These are phyloP conservation scores for Fusarium robinianum DNA, from an alignment of 2,329 filamentous ascomycete species.

Conservation along the genomic window DNA sequence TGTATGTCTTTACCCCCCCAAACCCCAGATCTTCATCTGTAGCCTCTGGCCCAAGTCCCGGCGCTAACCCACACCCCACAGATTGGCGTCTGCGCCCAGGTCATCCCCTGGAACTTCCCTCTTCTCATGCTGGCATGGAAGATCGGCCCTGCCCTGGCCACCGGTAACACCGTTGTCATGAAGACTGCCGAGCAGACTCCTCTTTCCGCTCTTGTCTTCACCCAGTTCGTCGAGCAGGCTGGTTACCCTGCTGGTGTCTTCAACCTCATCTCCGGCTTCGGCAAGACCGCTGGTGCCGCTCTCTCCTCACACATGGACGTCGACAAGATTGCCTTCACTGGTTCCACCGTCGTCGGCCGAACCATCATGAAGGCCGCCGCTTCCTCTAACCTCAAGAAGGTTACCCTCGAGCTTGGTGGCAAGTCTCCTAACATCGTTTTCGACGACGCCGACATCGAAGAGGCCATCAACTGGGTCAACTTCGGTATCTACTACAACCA, in stretches of 20 bases:
- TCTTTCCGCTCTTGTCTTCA: constrained; percentile 68
- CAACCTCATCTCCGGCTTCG: constrained; percentile 79
- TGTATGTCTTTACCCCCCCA: constrained; percentile 45
- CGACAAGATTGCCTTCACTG: constrained; percentile 84
- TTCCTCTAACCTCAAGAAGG: constrained; percentile 79
- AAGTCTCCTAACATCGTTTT: constrained; percentile 84
- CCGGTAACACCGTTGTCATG: constrained; percentile 72
- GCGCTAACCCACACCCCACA: constrained; percentile 25
- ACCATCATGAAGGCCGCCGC: constrained; percentile 81
- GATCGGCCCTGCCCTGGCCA: constrained; percentile 73
- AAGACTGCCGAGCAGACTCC: constrained; percentile 81
- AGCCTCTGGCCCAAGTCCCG: not conserved
- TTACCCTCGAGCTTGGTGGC: constrained; percentile 78
- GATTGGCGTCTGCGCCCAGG: constrained; percentile 81
- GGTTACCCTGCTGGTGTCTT: constrained; percentile 79
- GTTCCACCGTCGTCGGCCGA: constrained; percentile 73
- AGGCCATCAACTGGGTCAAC: constrained; percentile 79
- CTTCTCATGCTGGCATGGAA: constrained; percentile 84
- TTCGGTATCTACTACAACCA: constrained; percentile 70
- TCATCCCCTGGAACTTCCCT: constrained; percentile 90
- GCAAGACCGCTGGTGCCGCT: constrained; percentile 77
- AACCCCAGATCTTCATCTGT: not conserved
- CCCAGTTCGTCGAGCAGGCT: constrained; percentile 70
- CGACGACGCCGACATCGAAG: constrained; percentile 75
- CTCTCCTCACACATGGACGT: constrained; percentile 77